Evolutionary conservation across 2,329 filamentous ascomycete species (phyloP), one percentile per base, ranked within the genome.

Genomic region (Beauveria pseudobassiana): DNA sequence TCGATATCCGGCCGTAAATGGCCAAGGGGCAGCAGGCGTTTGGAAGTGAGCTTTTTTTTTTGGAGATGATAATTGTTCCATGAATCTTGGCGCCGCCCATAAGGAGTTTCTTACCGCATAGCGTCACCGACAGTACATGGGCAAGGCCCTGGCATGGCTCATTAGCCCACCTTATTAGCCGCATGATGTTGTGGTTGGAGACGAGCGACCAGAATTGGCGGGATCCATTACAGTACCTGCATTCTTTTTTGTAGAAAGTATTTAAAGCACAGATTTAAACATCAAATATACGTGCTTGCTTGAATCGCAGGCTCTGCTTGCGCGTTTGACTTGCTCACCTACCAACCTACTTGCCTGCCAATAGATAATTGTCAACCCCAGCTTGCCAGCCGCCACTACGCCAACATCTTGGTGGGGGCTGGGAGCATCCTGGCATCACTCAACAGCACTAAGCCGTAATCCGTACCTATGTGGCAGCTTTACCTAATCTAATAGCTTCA

Each of bases 401-500:
- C 51, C 34, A 54, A 38, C 30, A 22, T 34, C 20, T 45, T 3
- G 24, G 56, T 51, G 56, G 56, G 18, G 46, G 22, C 4, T 18
- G 34, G 5, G 18, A n/a, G 43, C 28, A 24, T 10, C 14, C 28
- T 50, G 16, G 20, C 22, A 28, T 28, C 38, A 20, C 22, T 38
- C 34, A 54, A 40, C 55, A 10, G 22, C 30, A 8, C 14, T 49
- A 22, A 22, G 20, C 20, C 20, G 20, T 22, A 22, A 22, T 22
- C 20, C 20, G 20, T 22, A 30, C 22, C 22, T 22, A 22, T 30
- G 38, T 14, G 28, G 20, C 49, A 14, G 38, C 24, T 51, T 51
- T 61, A 56, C 52, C 22, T 61, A 61, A 46, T 34, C 28, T 61
- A 61, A 56, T 50, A 30, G 9, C 18, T 43, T 43, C 16, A 50